phyloP scores from a whole-genome alignment of 2,329 filamentous ascomycete genomes.

The Leptographium galeiforme region DNA sequence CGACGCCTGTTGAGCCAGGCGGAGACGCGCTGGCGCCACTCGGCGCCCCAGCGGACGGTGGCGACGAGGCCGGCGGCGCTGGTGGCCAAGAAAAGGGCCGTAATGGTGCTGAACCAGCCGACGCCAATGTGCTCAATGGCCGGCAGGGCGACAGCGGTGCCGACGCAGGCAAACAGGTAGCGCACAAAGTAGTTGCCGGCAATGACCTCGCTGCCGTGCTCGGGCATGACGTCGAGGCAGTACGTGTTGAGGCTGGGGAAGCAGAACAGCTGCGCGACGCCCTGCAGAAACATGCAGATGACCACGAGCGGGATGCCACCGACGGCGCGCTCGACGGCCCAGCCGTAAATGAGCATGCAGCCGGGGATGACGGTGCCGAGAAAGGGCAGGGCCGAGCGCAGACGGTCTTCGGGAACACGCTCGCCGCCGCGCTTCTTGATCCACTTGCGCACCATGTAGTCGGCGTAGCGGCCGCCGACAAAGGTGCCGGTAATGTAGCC shows the following conservation, averaged over 20 bases:
- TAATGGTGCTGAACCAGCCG: constrained; percentile 69
- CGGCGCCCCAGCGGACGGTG: constrained; percentile 33
- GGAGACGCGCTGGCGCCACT: constrained; percentile 42
- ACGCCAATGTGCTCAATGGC: constrained; percentile 63
- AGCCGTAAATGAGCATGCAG: constrained; percentile 38
- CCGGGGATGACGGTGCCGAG: constrained; percentile 45
- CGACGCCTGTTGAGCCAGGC: constrained; percentile 26
- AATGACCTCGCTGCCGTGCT: constrained; percentile 56
- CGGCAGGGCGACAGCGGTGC: constrained; percentile 59
- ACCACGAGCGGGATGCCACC: constrained; percentile 40
- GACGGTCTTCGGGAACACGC: constrained; percentile 56
- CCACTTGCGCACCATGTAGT: constrained; percentile 48
- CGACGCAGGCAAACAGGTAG: constrained; percentile 61
- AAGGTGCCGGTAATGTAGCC: constrained; percentile 56
- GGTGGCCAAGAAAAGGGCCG: constrained; percentile 39
- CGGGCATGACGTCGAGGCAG: constrained; percentile 70
- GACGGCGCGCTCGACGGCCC: constrained; percentile 26
- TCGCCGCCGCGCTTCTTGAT: constrained; percentile 37
- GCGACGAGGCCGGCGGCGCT: constrained; percentile 31
- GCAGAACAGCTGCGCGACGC: constrained; percentile 55
- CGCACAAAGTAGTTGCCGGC: constrained; percentile 70
- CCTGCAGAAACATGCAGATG: constrained; percentile 55
- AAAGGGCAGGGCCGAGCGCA: constrained; percentile 47
- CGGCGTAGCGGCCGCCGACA: constrained; percentile 55
- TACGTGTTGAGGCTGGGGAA: constrained; percentile 61